A percentile compares a stretch with the other conserved stretches of the same genome.
Conservation (phyloP, 495 filamentous ascomycete species). For the Neurospora sp. region DNA sequence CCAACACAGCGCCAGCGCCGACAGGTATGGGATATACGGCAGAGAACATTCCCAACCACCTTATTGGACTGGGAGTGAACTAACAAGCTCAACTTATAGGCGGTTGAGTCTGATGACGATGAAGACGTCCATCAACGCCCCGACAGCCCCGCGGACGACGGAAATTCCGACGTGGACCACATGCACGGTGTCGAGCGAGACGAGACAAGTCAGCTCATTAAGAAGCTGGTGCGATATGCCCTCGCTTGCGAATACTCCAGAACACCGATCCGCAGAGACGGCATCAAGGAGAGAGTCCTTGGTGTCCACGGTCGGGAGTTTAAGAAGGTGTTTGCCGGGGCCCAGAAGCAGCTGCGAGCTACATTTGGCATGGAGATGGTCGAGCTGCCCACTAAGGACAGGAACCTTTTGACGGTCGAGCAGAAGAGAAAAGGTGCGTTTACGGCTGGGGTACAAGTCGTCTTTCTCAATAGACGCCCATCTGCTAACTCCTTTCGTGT, state of each 20-base stretch:
- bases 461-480: not conserved
- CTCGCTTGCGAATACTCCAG: slow-evolving; percentile 83
- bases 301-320: slow-evolving; percentile 49
- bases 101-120: slow-evolving; percentile 13
- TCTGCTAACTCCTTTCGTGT: slow-evolving; percentile 6
- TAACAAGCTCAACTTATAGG: not conserved
- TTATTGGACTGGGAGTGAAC: not conserved
- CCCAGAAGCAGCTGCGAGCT: slow-evolving; percentile 52
- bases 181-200: slow-evolving; percentile 28
- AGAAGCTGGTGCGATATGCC: slow-evolving; percentile 85
- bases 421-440: slow-evolving; percentile 48
- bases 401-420: slow-evolving; percentile 72
- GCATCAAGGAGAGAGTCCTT: slow-evolving; percentile 66
- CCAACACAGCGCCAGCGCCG: slow-evolving; percentile 3
- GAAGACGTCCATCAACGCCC: slow-evolving; percentile 11
- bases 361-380: slow-evolving; percentile 81
- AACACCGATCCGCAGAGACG: slow-evolving; percentile 61
- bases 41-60: not conserved
- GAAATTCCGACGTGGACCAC: slow-evolving; percentile 27
- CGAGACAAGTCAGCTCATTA: slow-evolving; percentile 53
- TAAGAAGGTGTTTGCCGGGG: slow-evolving; percentile 55
- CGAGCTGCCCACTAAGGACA: slow-evolving; percentile 73
- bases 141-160: slow-evolving; percentile 10
- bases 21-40: not conserved
- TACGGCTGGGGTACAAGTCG: not conserved